Base-by-base conservation (phyloP, 306 rosid genomes). In the Acacia melanoxylon region DNA sequence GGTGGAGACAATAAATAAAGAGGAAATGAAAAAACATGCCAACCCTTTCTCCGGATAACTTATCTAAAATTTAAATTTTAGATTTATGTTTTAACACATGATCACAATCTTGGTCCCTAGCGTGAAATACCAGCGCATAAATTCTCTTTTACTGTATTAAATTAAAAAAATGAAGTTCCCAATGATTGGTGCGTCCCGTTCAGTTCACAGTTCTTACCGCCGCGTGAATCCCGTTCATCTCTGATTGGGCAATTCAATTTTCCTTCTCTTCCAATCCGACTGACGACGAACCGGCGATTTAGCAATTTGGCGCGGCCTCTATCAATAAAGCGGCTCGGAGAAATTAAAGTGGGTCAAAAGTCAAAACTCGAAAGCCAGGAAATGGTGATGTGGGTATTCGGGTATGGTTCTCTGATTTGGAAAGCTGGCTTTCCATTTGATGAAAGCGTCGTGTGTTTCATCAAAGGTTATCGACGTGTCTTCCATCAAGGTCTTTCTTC, bases 381-480 rank as follows among this genome's bases (percentile, higher is more conserved):
- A 66, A 91, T 89, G 97, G 91, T 54, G 86, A 90, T 89, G 89
- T 95, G 98, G 93, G 97, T 91, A 48, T 93, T 95, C 78, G 99
- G 98, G n/a, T 95, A 93, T 74, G 99, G 97, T 63, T 93, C 97
- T 67, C 90, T 93, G 24, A 89, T 95, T 72, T 90, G 90, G 88
- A 95, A 85, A 84, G 87, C 95, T 27, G 97, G 98, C 22, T 93
- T 95, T 78, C 75, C 85, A 66, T 91, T 45, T 77, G 97, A 95
- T 74, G 90, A 93, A 33, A 86, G 92, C 65, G 56, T 93, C 13
- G 86, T 83, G 29, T 97, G 99, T 80, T 93, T 90, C 95, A 86
- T 90, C 93, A 89, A 89, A 85, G 93, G 76, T 88, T 91, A 90
- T 77, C 98, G 98, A 69, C 99, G 99, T 76, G 97, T 95, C 86